phyloP scores from a whole-genome alignment of 139 green algal species.

The Desmodesmus armatus region DNA sequence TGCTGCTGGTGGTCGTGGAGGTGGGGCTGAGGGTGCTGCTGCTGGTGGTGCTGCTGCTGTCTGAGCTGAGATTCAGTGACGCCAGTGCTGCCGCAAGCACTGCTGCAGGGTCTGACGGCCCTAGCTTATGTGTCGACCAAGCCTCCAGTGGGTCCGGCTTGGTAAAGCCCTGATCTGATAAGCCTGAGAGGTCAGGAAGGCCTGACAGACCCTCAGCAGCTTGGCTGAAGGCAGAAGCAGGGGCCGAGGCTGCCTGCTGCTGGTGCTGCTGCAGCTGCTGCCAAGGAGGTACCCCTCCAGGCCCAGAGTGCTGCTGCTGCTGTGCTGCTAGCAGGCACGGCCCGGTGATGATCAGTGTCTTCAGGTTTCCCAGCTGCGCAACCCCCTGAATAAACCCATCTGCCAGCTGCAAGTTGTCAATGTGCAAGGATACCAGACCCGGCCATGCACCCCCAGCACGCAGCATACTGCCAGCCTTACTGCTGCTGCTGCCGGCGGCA shows the following conservation, averaged over 20 bases:
- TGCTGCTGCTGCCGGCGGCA: slow-evolving; percentile 9
- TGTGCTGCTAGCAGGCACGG: slow-evolving; percentile 25
- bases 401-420: slow-evolving; percentile 11
- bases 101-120: no score
- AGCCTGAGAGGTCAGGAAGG: no score
- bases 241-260: no score
- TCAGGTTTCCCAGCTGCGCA: slow-evolving; percentile 3
- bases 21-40: neutral
- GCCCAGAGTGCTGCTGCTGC: neutral
- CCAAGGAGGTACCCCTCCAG: neutral
- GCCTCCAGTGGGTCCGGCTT: no score
- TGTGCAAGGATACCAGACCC: neutral
- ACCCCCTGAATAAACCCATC: slow-evolving; percentile 5
- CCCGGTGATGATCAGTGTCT: slow-evolving; percentile 7
- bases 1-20: slow-evolving; percentile 10
- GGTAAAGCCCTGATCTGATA: no score
- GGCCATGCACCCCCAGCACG: neutral
- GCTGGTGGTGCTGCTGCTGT: slow-evolving; percentile 1
- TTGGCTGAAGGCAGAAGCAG: no score
- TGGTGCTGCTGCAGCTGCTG: slow-evolving; percentile 21
- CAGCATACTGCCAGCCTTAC: neutral
- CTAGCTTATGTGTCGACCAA: no score
- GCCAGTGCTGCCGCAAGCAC: no score
- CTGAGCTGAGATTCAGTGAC: neutral
- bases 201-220: no score